These are phyloP conservation scores for Clausena lansium DNA, from an alignment of 345 rosid genomes.

Conservation along the genomic window DNA sequence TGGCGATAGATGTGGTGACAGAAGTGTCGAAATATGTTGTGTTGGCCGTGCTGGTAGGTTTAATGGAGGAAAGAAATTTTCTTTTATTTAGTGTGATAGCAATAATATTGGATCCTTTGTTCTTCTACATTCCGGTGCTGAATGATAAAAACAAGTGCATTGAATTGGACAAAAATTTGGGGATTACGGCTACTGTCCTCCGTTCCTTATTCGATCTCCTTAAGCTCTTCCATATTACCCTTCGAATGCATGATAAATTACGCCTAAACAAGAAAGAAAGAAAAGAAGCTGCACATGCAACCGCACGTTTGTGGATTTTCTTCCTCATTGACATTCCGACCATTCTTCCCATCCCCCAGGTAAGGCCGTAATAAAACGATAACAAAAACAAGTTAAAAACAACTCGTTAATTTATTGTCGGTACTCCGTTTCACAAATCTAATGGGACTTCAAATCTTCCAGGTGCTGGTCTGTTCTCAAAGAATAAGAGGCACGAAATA, in stretches of 20 bases:
- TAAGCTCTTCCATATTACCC: no score
- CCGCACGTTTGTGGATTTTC: neutral
- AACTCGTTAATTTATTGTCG: no score
- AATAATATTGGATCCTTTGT: constrained; percentile 19
- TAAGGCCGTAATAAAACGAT: neutral
- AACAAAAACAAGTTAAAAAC: no score
- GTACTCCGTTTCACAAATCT: no score
- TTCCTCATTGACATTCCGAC: neutral
- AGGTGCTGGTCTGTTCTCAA: no score
- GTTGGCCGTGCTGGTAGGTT: no score
- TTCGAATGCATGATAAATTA: neutral
- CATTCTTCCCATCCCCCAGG: neutral
- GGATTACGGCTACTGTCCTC: neutral
- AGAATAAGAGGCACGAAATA: no score
- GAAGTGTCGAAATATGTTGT: no score
- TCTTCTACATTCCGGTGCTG: constrained; percentile 15
- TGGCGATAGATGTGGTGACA: no score
- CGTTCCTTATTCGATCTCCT: neutral
- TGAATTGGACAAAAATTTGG: neutral
- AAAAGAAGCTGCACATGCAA: no score
- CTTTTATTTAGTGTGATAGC: neutral
- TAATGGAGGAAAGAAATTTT: neutral
- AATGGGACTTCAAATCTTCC: no score
- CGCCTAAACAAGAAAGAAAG: neutral
- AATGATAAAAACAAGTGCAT: constrained; percentile 6